Evolutionary conservation across 2,329 filamentous ascomycete genomes (phyloP), one percentile per base, ranked within the genome.

Genomic region (Dactylella cylindrospora): DNA sequence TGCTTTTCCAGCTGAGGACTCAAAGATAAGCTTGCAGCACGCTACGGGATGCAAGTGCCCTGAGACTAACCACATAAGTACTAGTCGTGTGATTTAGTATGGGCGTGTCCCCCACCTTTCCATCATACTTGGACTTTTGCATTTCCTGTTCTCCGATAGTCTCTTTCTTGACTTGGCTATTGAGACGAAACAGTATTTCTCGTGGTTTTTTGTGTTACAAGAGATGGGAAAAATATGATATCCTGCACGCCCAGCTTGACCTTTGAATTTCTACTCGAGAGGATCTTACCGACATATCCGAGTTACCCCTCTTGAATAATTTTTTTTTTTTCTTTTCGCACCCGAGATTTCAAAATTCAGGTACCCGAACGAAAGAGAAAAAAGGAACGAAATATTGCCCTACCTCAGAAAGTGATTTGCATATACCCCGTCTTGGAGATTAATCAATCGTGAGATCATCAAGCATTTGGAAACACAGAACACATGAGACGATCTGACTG

Each of bases 181-280:
- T 28, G 43, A 31, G 29, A 46, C 29, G 22, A 40, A 12, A 32
- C 29, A 45, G 19, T 45, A 25, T n/a, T n/a, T n/a, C n/a, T n/a
- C n/a, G 35, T 15, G 29, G 7, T 7, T n/a, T 35, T 19, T 19
- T 13, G 20, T 55, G 17, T 26, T 46, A 55, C 51, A 33, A 28
- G 10, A 19, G 13, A 32, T 45, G 12, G 36, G 9, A 31, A 33
- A 29, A 29, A 32, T 20, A 12, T 47, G 12, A 28, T 29, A 50
- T 35, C 35, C 33, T 57, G 52, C 52, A 57, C 33, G 52, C 52
- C 44, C 49, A 57, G 52, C n/a, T 49, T 29, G 25, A 44, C 33
- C 52, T 40, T 26, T 38, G 36, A 36, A 31, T 50, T 32, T 36
- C n/a, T n/a, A n/a, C n/a, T 55, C 36, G 28, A 49, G 29, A 53